A percentile compares a stretch with the other conserved stretches of the same genome.
Conservation (phyloP, 768 basidiomycete species). For the Rhodocollybia butyracea region DNA sequence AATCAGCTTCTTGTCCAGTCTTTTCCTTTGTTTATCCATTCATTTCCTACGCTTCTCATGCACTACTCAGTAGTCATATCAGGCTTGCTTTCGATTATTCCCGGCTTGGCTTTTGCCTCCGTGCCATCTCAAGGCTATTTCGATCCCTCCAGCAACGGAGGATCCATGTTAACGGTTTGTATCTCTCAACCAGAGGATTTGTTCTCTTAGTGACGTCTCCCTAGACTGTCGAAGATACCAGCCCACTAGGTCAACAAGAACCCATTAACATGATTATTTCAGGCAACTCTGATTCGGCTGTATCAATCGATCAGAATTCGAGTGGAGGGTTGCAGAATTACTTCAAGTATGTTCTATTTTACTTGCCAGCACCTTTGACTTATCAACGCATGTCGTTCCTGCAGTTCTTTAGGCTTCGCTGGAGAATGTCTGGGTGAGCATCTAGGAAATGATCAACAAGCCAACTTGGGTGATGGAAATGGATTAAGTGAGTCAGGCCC, state of each 20-base stretch:
- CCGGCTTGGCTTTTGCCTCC: background rate
- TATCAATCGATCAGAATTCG: constrained; percentile 55
- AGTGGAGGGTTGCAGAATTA: constrained; percentile 82
- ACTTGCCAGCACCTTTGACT: background rate
- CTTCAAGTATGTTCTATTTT: constrained; percentile 55
- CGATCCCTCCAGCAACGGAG: constrained; percentile 53
- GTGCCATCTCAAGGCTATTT: constrained; percentile 59
- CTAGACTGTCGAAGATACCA: constrained; percentile 55
- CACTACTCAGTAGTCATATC: too few relatives aligned
- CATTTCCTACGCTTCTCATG: background rate
- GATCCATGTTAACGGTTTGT: constrained; percentile 70
- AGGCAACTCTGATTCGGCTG: constrained; percentile 65
- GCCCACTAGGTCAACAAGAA: constrained; percentile 75
- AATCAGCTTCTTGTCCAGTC: too few relatives aligned
- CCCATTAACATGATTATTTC: constrained; percentile 84
- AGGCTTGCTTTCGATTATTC: background rate
- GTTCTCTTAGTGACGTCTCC: constrained; percentile 3
- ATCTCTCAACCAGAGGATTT: background rate
- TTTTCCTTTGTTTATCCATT: too few relatives aligned
- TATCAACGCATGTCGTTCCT: background rate
- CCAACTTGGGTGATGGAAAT: constrained; percentile 81
- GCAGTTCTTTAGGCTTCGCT: constrained; percentile 68
- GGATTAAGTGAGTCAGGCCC: constrained; percentile 51
- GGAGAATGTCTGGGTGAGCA: constrained; percentile 86
- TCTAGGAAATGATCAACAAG: constrained; percentile 61